phyloP scores from a whole-genome alignment of 108 stramenopile species.

The Parietichytrium sp. region DNA sequence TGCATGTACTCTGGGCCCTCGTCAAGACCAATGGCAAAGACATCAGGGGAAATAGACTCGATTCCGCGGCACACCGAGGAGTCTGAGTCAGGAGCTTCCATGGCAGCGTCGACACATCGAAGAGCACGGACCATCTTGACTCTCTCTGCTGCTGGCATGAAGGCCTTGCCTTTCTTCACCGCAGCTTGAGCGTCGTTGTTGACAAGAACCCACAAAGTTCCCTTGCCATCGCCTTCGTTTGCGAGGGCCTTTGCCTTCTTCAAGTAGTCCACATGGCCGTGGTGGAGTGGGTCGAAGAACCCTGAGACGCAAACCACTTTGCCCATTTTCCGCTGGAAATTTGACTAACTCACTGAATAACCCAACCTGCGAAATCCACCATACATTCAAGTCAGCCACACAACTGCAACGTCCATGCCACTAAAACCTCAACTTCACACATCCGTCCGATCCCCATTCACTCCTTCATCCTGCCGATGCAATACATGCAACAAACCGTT shows the following conservation, averaged over 20 bases:
- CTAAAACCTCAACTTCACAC: no score
- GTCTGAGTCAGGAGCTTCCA: conserved; percentile 22
- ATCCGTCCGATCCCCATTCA: no score
- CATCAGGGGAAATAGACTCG: conserved; percentile 17
- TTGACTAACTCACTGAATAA: no score
- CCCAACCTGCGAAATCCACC: no score
- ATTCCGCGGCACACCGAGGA: background rate
- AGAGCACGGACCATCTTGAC: conserved; percentile 39
- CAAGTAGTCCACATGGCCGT: conserved; percentile 30
- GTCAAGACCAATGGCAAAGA: conserved; percentile 37
- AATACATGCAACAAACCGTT: no score
- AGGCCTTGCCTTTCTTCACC: conserved; percentile 31
- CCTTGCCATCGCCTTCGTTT: conserved; percentile 26
- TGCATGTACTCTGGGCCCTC: conserved; percentile 40
- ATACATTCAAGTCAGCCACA: no score
- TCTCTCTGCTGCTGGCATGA: conserved; percentile 18
- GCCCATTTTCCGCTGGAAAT: no score
- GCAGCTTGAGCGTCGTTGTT: background rate
- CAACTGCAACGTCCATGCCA: no score
- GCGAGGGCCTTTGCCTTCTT: conserved; percentile 40
- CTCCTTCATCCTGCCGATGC: no score
- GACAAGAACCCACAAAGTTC: conserved; percentile 14
- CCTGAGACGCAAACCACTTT: background rate
- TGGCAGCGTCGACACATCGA: background rate
- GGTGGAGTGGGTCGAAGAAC: conserved; percentile 36